Base-by-base conservation (phyloP, 2,329 filamentous ascomycete genomes). In the Alternaria triticimaculans region DNA sequence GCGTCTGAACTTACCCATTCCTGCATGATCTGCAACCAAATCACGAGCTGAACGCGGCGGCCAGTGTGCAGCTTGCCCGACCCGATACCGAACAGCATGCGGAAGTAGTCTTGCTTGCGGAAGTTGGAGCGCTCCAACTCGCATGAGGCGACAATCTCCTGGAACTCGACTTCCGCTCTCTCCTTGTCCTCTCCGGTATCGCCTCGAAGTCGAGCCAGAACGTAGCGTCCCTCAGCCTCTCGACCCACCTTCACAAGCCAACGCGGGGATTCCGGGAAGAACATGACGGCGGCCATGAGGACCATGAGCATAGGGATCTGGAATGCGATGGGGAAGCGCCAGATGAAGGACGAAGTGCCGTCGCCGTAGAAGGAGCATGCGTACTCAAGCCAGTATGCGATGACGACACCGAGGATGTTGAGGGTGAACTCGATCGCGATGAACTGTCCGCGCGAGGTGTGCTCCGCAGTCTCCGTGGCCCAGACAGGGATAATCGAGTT, bases 391-490 rank as follows among this genome's bases (percentile, higher is more conserved):
- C 81, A 83, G 65, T 91, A 91, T 4, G 86, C 80, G 37, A 89
- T 82, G 20, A 89, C 87, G 0, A 92, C 88, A 71, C 90, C 90
- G 51, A 91, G 88, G 64, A 92, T 92, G 72, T 92, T 93, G 9
- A 92, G 78, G 0, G 89, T 92, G 66, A 93, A 92, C 71, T 92
- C 90, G 58, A 91, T 88, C 10, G 89, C 88, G 60, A 92, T 87
- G 66, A 91, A 91, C 51, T 88, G 85, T 6, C 91, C 91, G 44
- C 91, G 86, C 3, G 87, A 89, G 0, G 86, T 91, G 71, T 92
- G 88, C 43, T 90, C 87, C 0, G 89, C 87, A 0, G 88, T 90
- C 77, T 92, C 90, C 0, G 90, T 90, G 1, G 89, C 89, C 89
- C 89, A 92, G 4, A 91, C 89, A 0, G 90, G 90, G 0, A 90